Percentiles rank a stretch among this genome's conserved stretches.
phyloP scores from a whole-genome alignment of 73 alveolate genomes.

The Symbiodinium natans region DNA sequence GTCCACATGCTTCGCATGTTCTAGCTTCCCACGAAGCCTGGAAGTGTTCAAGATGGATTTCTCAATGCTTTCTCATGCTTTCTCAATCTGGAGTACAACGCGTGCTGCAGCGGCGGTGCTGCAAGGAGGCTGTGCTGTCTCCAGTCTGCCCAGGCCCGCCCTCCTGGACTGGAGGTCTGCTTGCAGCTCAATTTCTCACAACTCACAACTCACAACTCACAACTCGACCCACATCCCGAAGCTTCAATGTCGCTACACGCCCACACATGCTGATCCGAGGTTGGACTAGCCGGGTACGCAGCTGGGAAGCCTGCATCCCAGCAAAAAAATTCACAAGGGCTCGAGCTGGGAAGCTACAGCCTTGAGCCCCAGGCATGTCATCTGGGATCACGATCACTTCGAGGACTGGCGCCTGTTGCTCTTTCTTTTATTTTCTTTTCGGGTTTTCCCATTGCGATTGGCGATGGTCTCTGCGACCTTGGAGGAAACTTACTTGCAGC shows the following conservation, averaged over 20 bases:
- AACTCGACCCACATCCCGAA: no score
- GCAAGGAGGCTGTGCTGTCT: not conserved
- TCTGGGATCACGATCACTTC: constrained; percentile 65
- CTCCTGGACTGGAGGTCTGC: not conserved
- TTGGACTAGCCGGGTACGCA: constrained; percentile 33
- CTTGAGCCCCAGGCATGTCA: constrained; percentile 31
- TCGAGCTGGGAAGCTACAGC: not conserved
- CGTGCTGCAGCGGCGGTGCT: no score
- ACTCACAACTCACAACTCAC: not conserved
- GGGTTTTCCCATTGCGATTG: no score
- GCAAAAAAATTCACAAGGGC: not conserved
- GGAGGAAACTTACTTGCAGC: constrained; percentile 35
- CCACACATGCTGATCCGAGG: no score
- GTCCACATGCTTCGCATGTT: no score
- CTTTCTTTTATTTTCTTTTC: no score
- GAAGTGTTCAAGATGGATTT: no score
- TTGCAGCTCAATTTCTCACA: not conserved
- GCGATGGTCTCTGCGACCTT: not conserved
- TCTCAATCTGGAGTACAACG: no score
- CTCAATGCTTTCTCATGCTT: no score
- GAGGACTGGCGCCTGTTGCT: not conserved
- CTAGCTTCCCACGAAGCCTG: no score
- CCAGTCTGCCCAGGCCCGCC: not conserved
- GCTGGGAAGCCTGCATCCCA: not conserved
- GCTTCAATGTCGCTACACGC: no score